Base-by-base conservation (phyloP, 495 filamentous ascomycete species). In the Penicillium lividum region DNA sequence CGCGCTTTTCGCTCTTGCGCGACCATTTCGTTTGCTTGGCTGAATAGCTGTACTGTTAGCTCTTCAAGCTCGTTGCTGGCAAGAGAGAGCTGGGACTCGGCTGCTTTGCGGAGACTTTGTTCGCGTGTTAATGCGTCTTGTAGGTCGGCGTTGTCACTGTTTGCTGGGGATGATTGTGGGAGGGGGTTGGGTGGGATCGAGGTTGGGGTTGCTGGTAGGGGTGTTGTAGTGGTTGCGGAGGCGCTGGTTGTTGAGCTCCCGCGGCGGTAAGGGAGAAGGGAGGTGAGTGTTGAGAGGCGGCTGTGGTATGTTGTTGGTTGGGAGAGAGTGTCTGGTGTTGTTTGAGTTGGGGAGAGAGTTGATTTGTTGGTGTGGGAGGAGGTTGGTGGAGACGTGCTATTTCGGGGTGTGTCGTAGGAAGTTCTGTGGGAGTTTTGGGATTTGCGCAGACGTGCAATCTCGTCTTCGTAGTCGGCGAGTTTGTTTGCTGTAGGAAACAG, bases 1-100 rank as follows among this genome's bases (percentile, higher is more conserved):
- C 91, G 76, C 34, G 89, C 90, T 68, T 88, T 85, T 46, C 94
- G 80, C 79, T 98, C 94, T 64, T 84, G 76, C 15, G 93, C 91
- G 27, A 98, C 94, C 93, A 98, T 98, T 78, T 96, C 90, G 65
- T 98, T 98, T 16, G 94, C 94, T 73, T 96, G 87, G 69, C 90
- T 86, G 74, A 98, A 98, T 51, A 98, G 77, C 61, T 87, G 84
- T 46, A 86, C 89, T 34, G 85, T 91, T 62, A 98, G 76, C 66
- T 98, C 94, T 71, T 98, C 95, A 13, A 98, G 80, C 75, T 98
- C 94, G 1, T 75, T 80, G 50, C 81, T 88, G 30, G 91, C 87
- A 53, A 87, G 83, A 62, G 77, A 79, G 31, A 96, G 77, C 59
- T 84, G 82, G 36, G 80, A 78, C 74, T 98, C 94, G 3, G 93